Evolutionary conservation across 306 rosid genomes (phyloP).

Genomic region (Vigna nakashimae): DNA sequence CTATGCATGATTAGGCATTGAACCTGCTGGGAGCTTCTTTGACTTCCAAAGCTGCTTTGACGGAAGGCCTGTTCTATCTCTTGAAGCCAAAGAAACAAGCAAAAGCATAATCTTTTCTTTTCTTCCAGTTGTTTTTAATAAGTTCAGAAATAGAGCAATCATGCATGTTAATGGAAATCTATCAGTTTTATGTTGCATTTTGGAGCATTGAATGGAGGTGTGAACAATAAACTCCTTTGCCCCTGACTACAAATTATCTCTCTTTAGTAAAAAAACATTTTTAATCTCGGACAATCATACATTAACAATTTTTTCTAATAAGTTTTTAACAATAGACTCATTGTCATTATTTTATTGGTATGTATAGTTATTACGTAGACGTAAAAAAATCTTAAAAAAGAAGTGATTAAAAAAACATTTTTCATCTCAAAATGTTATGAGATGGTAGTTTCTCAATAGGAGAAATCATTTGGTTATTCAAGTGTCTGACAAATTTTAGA

Average conservation of each 20-base stretch:
- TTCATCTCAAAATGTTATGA: no score
- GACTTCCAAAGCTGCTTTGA: slow-evolving; percentile 46
- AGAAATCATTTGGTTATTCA: no score
- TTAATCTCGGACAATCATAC: no score
- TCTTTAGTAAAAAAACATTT: not conserved
- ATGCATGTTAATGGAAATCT: not conserved
- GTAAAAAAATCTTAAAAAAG: no score
- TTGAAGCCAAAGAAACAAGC: slow-evolving; percentile 28
- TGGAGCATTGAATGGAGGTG: not conserved
- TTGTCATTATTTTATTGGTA: no score
- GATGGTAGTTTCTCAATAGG: no score
- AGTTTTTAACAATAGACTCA: no score
- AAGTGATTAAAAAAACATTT: no score
- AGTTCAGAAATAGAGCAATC: not conserved
- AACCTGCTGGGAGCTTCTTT: slow-evolving; percentile 50
- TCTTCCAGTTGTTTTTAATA: not conserved
- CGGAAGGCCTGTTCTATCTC: slow-evolving; percentile 36
- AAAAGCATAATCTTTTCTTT: slow-evolving; percentile 24
- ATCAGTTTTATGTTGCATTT: not conserved
- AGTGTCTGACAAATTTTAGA: no score
- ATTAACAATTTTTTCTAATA: no score
- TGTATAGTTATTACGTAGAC: no score
- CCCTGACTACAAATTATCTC: not conserved
- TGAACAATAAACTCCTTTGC: not conserved
- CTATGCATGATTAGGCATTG: slow-evolving; percentile 33